Base-by-base conservation (phyloP, 1,139 yeast genomes). In the Protomyces inundatus region DNA sequence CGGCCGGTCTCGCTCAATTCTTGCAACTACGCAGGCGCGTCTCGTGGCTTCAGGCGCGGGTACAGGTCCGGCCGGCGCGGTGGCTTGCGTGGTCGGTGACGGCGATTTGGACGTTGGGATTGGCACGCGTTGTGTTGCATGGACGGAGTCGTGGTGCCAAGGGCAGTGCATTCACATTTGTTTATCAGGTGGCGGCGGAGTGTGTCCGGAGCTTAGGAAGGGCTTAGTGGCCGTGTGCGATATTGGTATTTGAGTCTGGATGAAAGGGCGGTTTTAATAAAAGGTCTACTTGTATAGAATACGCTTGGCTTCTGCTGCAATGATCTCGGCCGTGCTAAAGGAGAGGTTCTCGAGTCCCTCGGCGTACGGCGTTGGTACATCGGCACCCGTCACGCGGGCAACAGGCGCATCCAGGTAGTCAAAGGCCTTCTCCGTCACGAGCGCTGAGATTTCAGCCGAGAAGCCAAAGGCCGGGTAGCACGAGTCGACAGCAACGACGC, bases 391-490 rank as follows among this genome's bases (percentile, higher is more conserved):
- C 73, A 91, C 95, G 83, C 98, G 90, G 80, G 88, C 96, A 71
- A 93, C 93, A 71, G 99, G 99, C 68, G 98, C 96, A 78, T 95
- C 99, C 77, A 95, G 85, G 84, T 90, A 89, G 80, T 95, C 98
- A 72, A 93, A 93, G 65, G 96, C 98, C 79, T 91, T 98, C 81
- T 95, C 99, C 97, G 93, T 90, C 75, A 95, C 83, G 80, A 90
- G 97, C 68, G 98, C 98, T 76, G 93, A 86, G 73, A 95, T 88
- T 82, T 95, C 99, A 65, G 98, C 89, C 73, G 98, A 98, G 71
- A 95, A 95, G 80, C 98, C 98, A 75, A 90, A 93, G 66, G 90
- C 95, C 72, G 98, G 98, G 95, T 85, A 95, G 67, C 96, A 97
- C 65, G 96, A 87, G 81, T 95, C 98, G 69, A 93, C 97, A 62